Percentiles rank a stretch among this genome's conserved stretches.
Conservation (phyloP, 345 rosid genomes). For the Brassica carinata region DNA sequence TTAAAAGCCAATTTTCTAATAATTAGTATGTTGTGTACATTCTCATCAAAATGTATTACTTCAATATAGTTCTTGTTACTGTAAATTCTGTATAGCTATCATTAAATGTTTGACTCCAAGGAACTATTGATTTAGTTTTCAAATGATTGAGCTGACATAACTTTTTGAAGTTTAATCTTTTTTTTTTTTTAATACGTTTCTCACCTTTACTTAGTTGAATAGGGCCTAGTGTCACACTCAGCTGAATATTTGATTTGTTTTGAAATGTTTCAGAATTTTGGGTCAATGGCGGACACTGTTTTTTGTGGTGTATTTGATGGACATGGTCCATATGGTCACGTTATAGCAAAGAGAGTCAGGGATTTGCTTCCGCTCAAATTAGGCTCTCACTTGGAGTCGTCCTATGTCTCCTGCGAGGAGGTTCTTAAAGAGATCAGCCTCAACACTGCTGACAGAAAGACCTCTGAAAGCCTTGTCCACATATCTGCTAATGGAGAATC, state of each 20-base stretch:
- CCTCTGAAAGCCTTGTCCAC: slow-evolving; percentile 59
- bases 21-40: background rate
- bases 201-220: background rate
- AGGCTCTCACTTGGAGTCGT: slow-evolving; percentile 80
- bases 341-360: slow-evolving; percentile 93
- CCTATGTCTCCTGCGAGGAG: slow-evolving; percentile 54
- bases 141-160: background rate
- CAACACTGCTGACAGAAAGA: slow-evolving; percentile 57
- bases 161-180: background rate
- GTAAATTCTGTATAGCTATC: background rate
- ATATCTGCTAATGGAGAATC: slow-evolving; percentile 69
- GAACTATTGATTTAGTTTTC: background rate
- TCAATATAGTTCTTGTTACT: background rate
- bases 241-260: background rate
- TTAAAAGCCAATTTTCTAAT: background rate
- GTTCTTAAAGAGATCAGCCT: slow-evolving; percentile 62
- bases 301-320: slow-evolving; percentile 99
- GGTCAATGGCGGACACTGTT: slow-evolving; percentile 69
- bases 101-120: background rate
- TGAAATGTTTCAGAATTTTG: slow-evolving; percentile 72
- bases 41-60: background rate
- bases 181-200: background rate
- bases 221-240: background rate
- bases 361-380: slow-evolving; percentile 86
- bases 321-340: slow-evolving; percentile 94